Percentiles rank a stretch among this genome's conserved stretches.
These are phyloP conservation scores for Aureobasidium sp. DNA, from an alignment of 2,329 filamentous ascomycete genomes.

Conservation along the genomic window DNA sequence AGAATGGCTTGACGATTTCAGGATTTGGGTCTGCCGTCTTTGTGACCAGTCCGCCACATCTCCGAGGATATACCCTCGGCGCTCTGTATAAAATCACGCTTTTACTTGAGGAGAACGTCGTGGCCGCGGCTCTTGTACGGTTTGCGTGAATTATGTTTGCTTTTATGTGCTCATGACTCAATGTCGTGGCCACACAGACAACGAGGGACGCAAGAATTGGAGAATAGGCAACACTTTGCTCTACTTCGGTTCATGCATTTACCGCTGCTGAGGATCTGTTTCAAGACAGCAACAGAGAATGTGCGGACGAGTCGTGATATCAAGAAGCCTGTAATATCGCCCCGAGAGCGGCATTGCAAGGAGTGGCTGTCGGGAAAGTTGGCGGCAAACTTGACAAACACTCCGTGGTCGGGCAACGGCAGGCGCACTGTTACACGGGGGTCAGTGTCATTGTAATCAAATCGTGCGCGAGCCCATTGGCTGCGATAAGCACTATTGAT, in stretches of 20 bases:
- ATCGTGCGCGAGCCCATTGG: constrained; percentile 11
- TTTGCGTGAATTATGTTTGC: constrained; percentile 8
- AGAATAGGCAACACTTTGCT: neutral
- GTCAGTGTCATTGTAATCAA: constrained; percentile 13
- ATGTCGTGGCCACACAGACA: neutral
- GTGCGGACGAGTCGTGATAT: constrained; percentile 3
- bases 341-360: constrained; percentile 10
- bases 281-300: neutral
- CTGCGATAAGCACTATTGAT: constrained; percentile 14
- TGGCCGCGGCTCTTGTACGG: constrained; percentile 1
- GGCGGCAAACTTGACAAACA: constrained; percentile 7
- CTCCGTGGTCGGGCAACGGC: neutral
- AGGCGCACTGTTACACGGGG: constrained; percentile 12
- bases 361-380: neutral
- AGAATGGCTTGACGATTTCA: neutral
- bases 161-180: constrained; percentile 7
- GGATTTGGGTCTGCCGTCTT: neutral
- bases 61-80: neutral
- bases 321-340: neutral
- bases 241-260: neutral
- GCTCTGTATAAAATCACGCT: constrained; percentile 1
- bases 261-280: constrained; percentile 6
- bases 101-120: constrained; percentile 1
- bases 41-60: neutral
- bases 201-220: neutral